Percentiles rank a stretch among this genome's conserved stretches.
phyloP scores from a whole-genome alignment of 164 flowering plant genomes.

The Kalanchoe fedtschenkoi region DNA sequence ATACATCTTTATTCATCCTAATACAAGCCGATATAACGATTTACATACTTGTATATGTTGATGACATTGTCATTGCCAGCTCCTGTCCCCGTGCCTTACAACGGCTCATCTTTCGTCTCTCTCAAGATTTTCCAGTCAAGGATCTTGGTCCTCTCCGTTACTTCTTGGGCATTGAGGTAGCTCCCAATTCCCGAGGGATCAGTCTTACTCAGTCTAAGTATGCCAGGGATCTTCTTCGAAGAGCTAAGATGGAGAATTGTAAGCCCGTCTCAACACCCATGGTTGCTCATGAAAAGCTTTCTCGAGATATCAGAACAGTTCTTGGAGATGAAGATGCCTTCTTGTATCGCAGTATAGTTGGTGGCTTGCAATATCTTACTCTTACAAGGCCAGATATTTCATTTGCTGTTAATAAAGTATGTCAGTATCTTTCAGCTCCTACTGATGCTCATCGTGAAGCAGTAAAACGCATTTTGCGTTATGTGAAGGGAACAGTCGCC shows the following conservation, averaged over 20 bases:
- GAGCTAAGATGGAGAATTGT: background rate
- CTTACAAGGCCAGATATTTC: background rate
- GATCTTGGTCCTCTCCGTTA: background rate
- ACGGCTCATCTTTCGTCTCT: background rate
- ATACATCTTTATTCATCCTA: background rate
- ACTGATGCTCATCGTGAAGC: background rate
- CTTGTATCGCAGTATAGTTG: background rate
- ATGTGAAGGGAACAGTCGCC: background rate
- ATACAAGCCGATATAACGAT: background rate
- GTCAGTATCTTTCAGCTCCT: background rate
- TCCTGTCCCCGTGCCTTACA: background rate
- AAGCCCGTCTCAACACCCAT: background rate
- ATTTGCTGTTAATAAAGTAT: background rate
- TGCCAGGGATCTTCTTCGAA: background rate
- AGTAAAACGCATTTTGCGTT: background rate
- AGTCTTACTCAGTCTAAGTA: background rate
- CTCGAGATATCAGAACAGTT: background rate
- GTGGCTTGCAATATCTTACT: background rate
- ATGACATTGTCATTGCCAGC: constrained; percentile 2
- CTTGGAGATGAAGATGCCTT: background rate
- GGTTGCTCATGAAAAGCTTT: background rate
- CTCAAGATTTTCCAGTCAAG: background rate
- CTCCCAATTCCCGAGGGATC: background rate
- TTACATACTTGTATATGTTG: constrained; percentile 3
- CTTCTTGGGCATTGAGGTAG: background rate